phyloP scores from a whole-genome alignment of 305 asterid genomes.

The Fraxinus angustifolia region DNA sequence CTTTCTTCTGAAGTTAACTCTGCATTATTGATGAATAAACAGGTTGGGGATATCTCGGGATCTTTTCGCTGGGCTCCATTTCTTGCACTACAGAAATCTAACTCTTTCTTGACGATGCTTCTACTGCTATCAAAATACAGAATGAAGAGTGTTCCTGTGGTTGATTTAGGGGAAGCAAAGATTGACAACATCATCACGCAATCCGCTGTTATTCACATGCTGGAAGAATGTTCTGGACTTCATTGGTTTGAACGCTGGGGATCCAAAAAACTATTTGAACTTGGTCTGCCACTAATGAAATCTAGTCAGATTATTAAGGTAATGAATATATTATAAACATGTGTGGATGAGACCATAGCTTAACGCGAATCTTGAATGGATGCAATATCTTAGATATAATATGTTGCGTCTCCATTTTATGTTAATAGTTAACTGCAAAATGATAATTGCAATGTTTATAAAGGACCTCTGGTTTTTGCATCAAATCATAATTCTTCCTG shows the following conservation, averaged over 20 bases:
- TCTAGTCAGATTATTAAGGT: slow-evolving; percentile 66
- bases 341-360: not conserved
- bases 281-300: slow-evolving; percentile 83
- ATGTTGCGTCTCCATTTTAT: not conserved
- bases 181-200: slow-evolving; percentile 84
- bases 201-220: slow-evolving; percentile 95
- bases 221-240: slow-evolving; percentile 87
- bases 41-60: slow-evolving; percentile 94
- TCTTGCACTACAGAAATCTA: slow-evolving; percentile 83
- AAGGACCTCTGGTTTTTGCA: not conserved
- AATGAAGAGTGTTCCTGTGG: slow-evolving; percentile 95
- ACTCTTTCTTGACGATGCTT: slow-evolving; percentile 95
- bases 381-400: not conserved
- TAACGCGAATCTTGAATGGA: not conserved
- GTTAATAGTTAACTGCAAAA: not conserved
- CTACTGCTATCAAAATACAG: slow-evolving; percentile 81
- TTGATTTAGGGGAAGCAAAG: slow-evolving; percentile 76
- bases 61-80: slow-evolving; percentile 98
- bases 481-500: not conserved
- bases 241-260: slow-evolving; percentile 99
- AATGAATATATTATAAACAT: not conserved
- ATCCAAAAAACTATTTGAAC: slow-evolving; percentile 67
- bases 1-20: slow-evolving; percentile 1
- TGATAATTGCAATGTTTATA: not conserved
- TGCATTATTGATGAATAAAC: slow-evolving; percentile 21